Conservation (phyloP, 768 basidiomycete species). For the Lentinula raphanica region DNA sequence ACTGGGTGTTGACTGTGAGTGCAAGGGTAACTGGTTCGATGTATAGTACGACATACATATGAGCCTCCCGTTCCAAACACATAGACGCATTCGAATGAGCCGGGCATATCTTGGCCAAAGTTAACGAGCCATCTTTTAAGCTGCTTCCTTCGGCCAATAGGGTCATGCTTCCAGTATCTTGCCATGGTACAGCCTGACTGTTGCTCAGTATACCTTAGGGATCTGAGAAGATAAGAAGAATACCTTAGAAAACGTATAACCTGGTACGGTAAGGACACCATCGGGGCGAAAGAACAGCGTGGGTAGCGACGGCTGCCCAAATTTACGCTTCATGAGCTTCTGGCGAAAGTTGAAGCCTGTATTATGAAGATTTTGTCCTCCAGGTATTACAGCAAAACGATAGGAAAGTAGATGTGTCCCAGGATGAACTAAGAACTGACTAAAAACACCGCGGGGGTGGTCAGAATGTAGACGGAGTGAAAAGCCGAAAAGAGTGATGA, state of each 20-base stretch:
- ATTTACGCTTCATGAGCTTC: conserved; percentile 43
- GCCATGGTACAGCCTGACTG: conserved; percentile 55
- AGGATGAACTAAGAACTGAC: not conserved
- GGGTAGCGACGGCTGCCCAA: conserved; percentile 49
- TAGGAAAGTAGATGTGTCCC: not conserved
- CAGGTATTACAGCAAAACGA: not conserved
- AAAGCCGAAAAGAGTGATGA: not conserved
- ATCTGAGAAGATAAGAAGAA: conserved; percentile 9
- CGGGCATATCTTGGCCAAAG: conserved; percentile 69
- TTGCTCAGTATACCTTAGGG: conserved; percentile 6
- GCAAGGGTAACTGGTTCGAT: not conserved
- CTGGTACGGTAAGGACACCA: conserved; percentile 58
- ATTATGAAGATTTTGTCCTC: not conserved
- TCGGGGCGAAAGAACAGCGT: conserved; percentile 51
- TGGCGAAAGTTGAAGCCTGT: not conserved
- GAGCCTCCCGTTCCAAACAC: conserved; percentile 67
- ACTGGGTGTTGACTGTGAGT: conserved; percentile 21
- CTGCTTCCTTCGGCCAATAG: conserved; percentile 63
- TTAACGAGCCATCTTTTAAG: conserved; percentile 62
- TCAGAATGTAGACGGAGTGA: no score
- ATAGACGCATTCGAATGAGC: conserved; percentile 49
- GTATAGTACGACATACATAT: conserved; percentile 46
- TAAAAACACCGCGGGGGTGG: not conserved
- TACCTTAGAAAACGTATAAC: conserved; percentile 69
- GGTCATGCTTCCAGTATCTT: conserved; percentile 71